A percentile compares a stretch with the other conserved stretches of the same genome.
phyloP scores from a whole-genome alignment of 192 early-diverging fungal genomes.

The Lunasporangiospora selenospora region DNA sequence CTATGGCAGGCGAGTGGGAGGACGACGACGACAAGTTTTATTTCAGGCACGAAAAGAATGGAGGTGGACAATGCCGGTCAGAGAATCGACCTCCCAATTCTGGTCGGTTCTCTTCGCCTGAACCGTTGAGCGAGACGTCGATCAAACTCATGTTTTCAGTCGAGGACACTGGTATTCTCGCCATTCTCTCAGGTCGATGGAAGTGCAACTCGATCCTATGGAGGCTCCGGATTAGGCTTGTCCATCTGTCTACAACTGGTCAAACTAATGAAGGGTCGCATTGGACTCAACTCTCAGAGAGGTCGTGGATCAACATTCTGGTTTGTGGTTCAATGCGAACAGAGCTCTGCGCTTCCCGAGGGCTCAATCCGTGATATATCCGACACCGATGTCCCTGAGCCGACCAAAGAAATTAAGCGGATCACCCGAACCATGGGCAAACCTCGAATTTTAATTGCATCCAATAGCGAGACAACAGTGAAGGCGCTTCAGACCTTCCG shows the following conservation, averaged over 20 bases:
- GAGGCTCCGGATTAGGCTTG: slow-evolving; percentile 71
- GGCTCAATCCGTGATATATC: background rate
- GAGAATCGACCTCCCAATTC: slow-evolving; percentile 40
- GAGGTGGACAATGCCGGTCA: slow-evolving; percentile 25
- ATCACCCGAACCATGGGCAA: slow-evolving; percentile 38
- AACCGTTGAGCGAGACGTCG: slow-evolving; percentile 40
- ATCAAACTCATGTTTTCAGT: slow-evolving; percentile 53
- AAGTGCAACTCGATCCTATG: slow-evolving; percentile 68
- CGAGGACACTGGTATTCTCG: slow-evolving; percentile 66
- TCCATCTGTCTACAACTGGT: slow-evolving; percentile 67
- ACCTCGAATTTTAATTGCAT: slow-evolving; percentile 42
- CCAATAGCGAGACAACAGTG: slow-evolving; percentile 38
- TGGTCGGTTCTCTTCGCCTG: slow-evolving; percentile 40
- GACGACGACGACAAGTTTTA: slow-evolving; percentile 41
- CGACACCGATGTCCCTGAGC: slow-evolving; percentile 21
- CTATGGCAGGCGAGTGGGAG: slow-evolving; percentile 3
- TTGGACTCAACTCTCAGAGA: slow-evolving; percentile 51
- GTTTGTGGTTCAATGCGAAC: slow-evolving; percentile 51
- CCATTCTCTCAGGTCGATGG: slow-evolving; percentile 74
- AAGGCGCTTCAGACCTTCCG: slow-evolving; percentile 21
- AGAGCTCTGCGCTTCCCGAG: slow-evolving; percentile 8
- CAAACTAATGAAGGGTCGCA: slow-evolving; percentile 64
- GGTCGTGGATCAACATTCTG: slow-evolving; percentile 57
- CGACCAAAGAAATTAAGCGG: slow-evolving; percentile 45
- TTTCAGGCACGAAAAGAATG: slow-evolving; percentile 35